A percentile compares a stretch with the other conserved stretches of the same genome.
Conservation (phyloP, 345 rosid species). For the Corchorus capsularis region DNA sequence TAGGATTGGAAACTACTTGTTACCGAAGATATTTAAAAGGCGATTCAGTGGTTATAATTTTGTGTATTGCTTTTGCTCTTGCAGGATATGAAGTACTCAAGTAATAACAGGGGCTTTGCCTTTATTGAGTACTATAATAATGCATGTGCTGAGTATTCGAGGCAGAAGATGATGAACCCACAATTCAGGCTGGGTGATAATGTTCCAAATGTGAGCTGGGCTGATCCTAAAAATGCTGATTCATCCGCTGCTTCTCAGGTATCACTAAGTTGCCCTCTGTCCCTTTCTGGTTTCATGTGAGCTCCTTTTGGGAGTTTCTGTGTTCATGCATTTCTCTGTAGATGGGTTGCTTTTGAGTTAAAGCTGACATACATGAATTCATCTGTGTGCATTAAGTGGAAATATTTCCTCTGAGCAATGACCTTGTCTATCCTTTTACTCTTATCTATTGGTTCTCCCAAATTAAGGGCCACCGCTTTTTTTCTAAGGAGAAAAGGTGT, state of each 20-base stretch:
- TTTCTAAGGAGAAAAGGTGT: neutral
- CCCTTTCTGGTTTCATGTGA: neutral
- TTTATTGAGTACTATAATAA: slow-evolving; percentile 68
- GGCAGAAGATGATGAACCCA: slow-evolving; percentile 70
- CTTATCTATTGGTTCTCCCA: neutral
- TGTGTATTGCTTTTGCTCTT: slow-evolving; percentile 6
- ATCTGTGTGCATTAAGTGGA: neutral
- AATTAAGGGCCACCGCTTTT: neutral
- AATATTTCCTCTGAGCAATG: neutral
- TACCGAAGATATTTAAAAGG: neutral
- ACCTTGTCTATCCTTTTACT: neutral
- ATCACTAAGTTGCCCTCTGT: slow-evolving; percentile 7
- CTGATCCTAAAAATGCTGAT: slow-evolving; percentile 63
- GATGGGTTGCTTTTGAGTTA: neutral
- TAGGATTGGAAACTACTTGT: neutral
- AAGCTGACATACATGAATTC: neutral
- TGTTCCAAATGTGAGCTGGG: slow-evolving; percentile 74
- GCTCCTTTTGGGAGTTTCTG: neutral
- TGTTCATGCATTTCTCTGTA: slow-evolving; percentile 2
- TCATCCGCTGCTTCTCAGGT: slow-evolving; percentile 69
- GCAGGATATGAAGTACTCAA: slow-evolving; percentile 58
- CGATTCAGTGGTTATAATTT: neutral
- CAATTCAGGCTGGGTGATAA: slow-evolving; percentile 63
- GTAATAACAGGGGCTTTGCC: slow-evolving; percentile 71
- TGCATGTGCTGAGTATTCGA: slow-evolving; percentile 69